Conservation (phyloP, 345 rosid genomes). For the Eucalyptus curtisii region DNA sequence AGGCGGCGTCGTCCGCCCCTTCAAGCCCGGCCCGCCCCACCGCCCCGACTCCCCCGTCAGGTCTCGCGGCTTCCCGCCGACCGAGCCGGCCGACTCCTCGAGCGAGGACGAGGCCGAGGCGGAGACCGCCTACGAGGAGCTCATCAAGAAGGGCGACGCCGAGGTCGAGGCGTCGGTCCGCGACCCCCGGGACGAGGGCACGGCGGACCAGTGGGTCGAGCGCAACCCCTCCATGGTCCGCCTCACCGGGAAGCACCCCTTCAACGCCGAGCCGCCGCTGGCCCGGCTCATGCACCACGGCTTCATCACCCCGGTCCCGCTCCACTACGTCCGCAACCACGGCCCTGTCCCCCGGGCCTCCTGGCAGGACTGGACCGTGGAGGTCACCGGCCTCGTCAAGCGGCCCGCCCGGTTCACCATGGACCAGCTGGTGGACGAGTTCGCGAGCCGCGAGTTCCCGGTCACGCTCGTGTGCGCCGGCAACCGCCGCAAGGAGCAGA, state of each 20-base stretch:
- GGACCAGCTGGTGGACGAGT: slow-evolving; percentile 65
- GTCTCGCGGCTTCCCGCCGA: not conserved
- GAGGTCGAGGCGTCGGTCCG: slow-evolving; percentile 60
- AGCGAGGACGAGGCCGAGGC: slow-evolving; percentile 34
- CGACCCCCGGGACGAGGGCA: slow-evolving; percentile 64
- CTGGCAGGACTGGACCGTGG: slow-evolving; percentile 73
- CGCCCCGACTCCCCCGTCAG: slow-evolving; percentile 22
- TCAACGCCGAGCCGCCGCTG: slow-evolving; percentile 77
- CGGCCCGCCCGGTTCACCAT: slow-evolving; percentile 54
- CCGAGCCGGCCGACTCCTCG: slow-evolving; percentile 15
- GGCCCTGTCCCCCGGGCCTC: slow-evolving; percentile 59
- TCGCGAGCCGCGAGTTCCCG: slow-evolving; percentile 56
- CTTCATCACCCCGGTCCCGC: slow-evolving; percentile 87
- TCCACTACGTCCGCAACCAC: slow-evolving; percentile 94
- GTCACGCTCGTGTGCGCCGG: slow-evolving; percentile 89
- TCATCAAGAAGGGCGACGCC: slow-evolving; percentile 32
- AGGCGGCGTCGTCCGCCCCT: slow-evolving; percentile 41
- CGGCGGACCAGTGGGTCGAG: slow-evolving; percentile 71
- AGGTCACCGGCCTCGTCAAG: slow-evolving; percentile 68
- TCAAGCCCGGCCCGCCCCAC: slow-evolving; percentile 29
- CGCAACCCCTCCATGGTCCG: slow-evolving; percentile 84
- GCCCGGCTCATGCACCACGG: slow-evolving; percentile 87
- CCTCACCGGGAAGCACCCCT: slow-evolving; percentile 94
- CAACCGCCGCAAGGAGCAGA: slow-evolving; percentile 85
- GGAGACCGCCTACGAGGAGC: slow-evolving; percentile 17